A percentile compares a stretch with the other conserved stretches of the same genome.
These are phyloP conservation scores for Groenewaldozyma auringiensis DNA, from an alignment of 1,139 yeast genomes.

Conservation along the genomic window DNA sequence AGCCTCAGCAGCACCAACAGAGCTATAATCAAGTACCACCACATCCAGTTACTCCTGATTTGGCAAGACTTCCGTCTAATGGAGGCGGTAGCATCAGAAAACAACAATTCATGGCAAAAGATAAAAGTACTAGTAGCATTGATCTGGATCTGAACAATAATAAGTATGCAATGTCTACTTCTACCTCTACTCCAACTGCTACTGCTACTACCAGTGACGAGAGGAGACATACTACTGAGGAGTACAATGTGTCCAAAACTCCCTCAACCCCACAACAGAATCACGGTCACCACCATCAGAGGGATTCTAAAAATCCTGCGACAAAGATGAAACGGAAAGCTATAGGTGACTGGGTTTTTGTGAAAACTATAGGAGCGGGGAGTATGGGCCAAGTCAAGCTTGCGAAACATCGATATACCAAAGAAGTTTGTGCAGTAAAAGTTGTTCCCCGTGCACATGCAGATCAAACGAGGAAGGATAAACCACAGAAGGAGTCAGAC, in stretches of 20 bases:
- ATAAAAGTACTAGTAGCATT: not conserved
- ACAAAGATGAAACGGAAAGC: conserved; percentile 51
- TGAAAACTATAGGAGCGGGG: conserved; percentile 95
- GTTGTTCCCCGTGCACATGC: conserved; percentile 59
- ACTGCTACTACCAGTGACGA: conserved; percentile 1
- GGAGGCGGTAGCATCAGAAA: not conserved
- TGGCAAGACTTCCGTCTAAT: not conserved
- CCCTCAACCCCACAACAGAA: not conserved
- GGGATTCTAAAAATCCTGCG: not conserved
- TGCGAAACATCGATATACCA: conserved; percentile 76
- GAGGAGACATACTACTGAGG: conserved; percentile 1
- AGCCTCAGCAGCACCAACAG: no score
- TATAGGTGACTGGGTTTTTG: conserved; percentile 95
- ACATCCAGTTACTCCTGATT: not conserved
- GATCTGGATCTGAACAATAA: not conserved
- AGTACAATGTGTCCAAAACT: not conserved
- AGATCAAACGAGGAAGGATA: conserved; percentile 40
- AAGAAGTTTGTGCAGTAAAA: conserved; percentile 65
- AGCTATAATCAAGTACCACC: not conserved
- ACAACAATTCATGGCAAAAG: not conserved
- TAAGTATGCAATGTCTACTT: not conserved
- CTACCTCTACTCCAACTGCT: not conserved
- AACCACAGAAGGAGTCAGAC: conserved; percentile 74
- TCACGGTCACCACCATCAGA: not conserved
- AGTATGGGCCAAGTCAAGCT: conserved; percentile 98